Percentiles rank a stretch among this genome's conserved stretches.
These are phyloP conservation scores for Haberlea rhodopensis DNA, from an alignment of 257 asterid species.

Conservation along the genomic window DNA sequence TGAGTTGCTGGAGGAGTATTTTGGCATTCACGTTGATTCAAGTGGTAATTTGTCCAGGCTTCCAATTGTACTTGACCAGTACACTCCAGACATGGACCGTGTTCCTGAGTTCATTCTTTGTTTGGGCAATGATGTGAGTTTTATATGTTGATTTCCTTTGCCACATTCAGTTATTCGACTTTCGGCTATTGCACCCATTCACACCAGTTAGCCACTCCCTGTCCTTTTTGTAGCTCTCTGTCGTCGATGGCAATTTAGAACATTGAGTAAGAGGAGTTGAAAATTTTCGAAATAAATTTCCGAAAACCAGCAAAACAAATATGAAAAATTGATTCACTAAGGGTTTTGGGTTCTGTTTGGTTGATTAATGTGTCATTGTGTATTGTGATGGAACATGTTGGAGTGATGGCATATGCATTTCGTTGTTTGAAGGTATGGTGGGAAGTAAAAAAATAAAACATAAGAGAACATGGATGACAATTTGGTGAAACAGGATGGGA, in stretches of 20 bases:
- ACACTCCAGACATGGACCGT: slow-evolving; percentile 97
- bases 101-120: slow-evolving; percentile 90
- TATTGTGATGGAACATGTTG: background rate
- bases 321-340: background rate
- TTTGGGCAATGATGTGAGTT: slow-evolving; percentile 96
- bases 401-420: background rate
- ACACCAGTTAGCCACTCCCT: slow-evolving; percentile 2
- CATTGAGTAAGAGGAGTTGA: slow-evolving; percentile 12
- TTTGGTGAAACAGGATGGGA: background rate
- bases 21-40: slow-evolving; percentile 60
- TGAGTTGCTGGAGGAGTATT: slow-evolving; percentile 87
- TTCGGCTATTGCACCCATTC: slow-evolving; percentile 1
- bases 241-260: background rate
- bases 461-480: background rate
- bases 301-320: background rate
- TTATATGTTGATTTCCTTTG: slow-evolving; percentile 16
- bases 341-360: background rate
- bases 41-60: slow-evolving; percentile 77
- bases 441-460: background rate
- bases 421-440: background rate
- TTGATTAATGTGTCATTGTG: background rate
- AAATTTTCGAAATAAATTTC: no score
- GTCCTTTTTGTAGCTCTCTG: background rate
- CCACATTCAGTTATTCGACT: slow-evolving; percentile 7
- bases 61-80: slow-evolving; percentile 92